Evolutionary conservation across 257 asterid species (phyloP).

Genomic region (Penstemon barbatus): DNA sequence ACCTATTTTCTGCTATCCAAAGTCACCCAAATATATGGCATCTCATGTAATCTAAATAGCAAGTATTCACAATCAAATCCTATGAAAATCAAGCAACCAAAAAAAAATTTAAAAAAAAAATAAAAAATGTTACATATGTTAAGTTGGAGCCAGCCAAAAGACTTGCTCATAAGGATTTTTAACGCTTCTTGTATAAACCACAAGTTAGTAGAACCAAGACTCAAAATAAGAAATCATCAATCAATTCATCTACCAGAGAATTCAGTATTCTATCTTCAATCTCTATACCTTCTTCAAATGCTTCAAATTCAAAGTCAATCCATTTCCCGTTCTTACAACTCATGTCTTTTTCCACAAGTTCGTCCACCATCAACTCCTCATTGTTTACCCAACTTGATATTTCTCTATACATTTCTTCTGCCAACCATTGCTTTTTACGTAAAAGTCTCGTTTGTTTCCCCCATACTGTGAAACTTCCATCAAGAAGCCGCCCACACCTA

Average conservation of each 20-base stretch:
- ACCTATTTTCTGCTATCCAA: no score
- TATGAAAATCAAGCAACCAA: no score
- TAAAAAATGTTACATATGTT: no score
- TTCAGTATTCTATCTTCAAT: slow-evolving; percentile 67
- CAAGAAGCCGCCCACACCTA: slow-evolving; percentile 38
- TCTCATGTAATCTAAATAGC: no score
- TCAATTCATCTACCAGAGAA: slow-evolving; percentile 69
- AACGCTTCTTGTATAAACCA: no score
- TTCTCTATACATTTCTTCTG: slow-evolving; percentile 78
- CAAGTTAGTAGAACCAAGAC: no score
- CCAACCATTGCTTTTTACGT: slow-evolving; percentile 52
- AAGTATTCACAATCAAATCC: no score
- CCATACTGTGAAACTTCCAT: slow-evolving; percentile 59
- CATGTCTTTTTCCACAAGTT: slow-evolving; percentile 90
- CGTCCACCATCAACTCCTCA: slow-evolving; percentile 88
- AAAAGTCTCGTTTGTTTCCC: slow-evolving; percentile 47
- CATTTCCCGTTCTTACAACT: slow-evolving; percentile 79
- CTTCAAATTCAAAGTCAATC: slow-evolving; percentile 72
- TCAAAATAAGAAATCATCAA: slow-evolving; percentile 54
- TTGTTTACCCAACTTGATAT: slow-evolving; percentile 59
- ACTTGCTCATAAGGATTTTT: no score
- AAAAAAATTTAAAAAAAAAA: no score
- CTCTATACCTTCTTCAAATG: slow-evolving; percentile 82
- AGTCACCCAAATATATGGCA: no score
- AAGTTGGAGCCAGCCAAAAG: no score